These are phyloP conservation scores for Quercus agrifolia DNA, from an alignment of 306 rosid species.

Conservation along the genomic window DNA sequence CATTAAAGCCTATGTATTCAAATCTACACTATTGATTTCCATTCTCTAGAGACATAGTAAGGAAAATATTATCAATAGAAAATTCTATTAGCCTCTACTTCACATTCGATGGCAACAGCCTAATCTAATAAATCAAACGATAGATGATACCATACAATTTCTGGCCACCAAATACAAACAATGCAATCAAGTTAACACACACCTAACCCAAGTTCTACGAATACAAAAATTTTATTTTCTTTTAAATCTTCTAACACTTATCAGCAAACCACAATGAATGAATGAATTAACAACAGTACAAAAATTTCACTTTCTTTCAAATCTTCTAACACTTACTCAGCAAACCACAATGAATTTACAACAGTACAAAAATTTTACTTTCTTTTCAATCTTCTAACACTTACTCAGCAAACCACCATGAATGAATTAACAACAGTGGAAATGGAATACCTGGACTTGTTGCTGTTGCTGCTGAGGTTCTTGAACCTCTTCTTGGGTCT, in stretches of 20 bases:
- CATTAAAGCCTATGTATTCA: too few species aligned
- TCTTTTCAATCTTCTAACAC: neutral
- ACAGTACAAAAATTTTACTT: too few species aligned
- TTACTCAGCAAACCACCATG: neutral
- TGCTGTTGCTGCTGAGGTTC: conserved; percentile 19
- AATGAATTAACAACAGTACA: neutral
- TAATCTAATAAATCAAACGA: neutral
- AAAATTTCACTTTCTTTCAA: too few species aligned
- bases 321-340: neutral
- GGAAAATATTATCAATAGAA: neutral
- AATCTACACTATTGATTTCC: neutral
- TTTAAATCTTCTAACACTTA: neutral
- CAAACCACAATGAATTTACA: neutral
- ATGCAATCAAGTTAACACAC: too few species aligned
- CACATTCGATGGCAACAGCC: neutral
- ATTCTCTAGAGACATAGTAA: neutral
- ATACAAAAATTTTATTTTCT: too few species aligned
- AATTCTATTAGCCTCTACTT: too few species aligned
- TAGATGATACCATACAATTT: neutral
- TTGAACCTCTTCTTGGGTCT: conserved; percentile 41
- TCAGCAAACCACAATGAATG: neutral
- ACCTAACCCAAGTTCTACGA: too few species aligned
- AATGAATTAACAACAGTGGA: neutral
- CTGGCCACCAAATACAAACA: too few species aligned
- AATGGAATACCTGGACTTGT: conserved; percentile 17